phyloP scores from a whole-genome alignment of 345 rosid genomes.

The Acer negundo region DNA sequence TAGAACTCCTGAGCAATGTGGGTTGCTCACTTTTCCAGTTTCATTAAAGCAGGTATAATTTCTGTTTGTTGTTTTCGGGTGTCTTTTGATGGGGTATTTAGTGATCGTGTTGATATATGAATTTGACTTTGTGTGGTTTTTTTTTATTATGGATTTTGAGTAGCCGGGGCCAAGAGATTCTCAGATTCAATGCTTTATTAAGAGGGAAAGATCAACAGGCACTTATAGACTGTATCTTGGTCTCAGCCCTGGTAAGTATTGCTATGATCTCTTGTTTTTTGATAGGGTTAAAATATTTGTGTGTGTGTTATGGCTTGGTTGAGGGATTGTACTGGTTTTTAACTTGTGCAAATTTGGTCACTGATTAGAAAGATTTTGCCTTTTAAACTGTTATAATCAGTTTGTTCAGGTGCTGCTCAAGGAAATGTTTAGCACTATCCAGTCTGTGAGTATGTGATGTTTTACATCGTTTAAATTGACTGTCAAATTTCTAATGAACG shows the following conservation, averaged over 20 bases:
- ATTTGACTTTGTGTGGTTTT: neutral
- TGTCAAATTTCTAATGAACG: neutral
- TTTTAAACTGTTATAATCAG: neutral
- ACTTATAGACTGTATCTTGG: slow-evolving; percentile 75
- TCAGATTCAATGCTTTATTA: slow-evolving; percentile 86
- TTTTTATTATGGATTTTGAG: slow-evolving; percentile 17
- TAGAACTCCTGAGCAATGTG: slow-evolving; percentile 64
- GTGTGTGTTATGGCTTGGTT: no score
- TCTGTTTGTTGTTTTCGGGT: neutral
- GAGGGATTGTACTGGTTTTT: no score
- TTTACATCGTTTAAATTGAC: neutral
- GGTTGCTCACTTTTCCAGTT: slow-evolving; percentile 76
- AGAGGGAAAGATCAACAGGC: slow-evolving; percentile 72
- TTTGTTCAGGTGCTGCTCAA: neutral
- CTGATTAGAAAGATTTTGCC: neutral
- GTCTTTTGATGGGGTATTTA: neutral
- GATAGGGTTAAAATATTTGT: no score
- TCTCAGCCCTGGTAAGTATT: slow-evolving; percentile 73
- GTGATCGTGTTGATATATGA: neutral
- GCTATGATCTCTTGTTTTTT: neutral
- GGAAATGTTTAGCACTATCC: neutral
- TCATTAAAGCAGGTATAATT: slow-evolving; percentile 78
- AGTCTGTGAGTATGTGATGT: neutral
- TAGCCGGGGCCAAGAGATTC: slow-evolving; percentile 89
- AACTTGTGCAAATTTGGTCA: neutral